Evolutionary conservation across 78 protist species (phyloP).

Genomic region (Chrysochromulina parva): DNA sequence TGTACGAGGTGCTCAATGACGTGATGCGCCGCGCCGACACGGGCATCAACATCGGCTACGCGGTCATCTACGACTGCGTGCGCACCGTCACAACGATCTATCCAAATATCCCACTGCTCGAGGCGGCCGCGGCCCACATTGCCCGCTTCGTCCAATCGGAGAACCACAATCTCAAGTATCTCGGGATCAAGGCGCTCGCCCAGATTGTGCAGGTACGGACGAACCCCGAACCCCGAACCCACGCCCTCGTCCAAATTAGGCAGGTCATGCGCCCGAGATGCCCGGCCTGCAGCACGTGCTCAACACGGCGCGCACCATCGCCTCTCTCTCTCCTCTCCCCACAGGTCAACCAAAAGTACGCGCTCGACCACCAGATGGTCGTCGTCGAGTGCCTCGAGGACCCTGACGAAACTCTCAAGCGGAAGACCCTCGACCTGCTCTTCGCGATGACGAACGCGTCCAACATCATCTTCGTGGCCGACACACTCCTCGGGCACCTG

Average conservation of each 20-base stretch:
- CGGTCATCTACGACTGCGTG: conserved; percentile 86
- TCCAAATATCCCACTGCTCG: conserved; percentile 75
- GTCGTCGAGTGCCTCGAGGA: conserved; percentile 91
- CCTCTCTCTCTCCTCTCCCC: background rate
- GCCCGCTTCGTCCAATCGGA: conserved; percentile 67
- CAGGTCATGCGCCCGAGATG: too few species aligned
- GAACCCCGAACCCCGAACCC: background rate
- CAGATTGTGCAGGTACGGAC: conserved; percentile 54
- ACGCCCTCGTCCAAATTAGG: background rate
- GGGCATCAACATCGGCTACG: conserved; percentile 81
- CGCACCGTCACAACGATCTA: conserved; percentile 79
- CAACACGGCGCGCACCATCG: too few species aligned
- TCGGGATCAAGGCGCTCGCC: conserved; percentile 89
- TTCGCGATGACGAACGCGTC: conserved; percentile 81
- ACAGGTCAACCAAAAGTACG: conserved; percentile 54
- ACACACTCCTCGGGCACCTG: conserved; percentile 61
- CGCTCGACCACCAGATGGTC: conserved; percentile 76
- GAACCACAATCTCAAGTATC: conserved; percentile 81
- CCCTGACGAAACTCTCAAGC: conserved; percentile 35
- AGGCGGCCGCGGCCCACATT: conserved; percentile 64
- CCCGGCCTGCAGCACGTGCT: too few species aligned
- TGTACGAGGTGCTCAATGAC: conserved; percentile 62
- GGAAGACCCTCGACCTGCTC: conserved; percentile 81
- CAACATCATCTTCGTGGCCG: conserved; percentile 77
- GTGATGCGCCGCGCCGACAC: conserved; percentile 74